Percentiles rank a stretch among this genome's conserved stretches.
phyloP scores from a whole-genome alignment of 345 rosid species.

The Trapa bicornis region DNA sequence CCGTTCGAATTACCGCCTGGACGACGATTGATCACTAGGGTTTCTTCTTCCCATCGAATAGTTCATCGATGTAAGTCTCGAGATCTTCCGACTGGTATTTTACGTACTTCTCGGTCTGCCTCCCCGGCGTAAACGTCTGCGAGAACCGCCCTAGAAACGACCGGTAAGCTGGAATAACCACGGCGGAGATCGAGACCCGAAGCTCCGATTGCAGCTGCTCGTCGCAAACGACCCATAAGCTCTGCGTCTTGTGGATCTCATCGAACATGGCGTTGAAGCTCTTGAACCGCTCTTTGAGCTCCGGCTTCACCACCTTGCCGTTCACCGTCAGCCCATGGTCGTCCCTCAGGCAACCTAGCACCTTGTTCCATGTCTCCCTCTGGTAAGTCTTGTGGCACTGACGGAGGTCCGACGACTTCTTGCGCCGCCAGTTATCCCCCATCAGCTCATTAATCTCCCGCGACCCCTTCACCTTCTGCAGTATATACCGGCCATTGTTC shows the following conservation, averaged over 20 bases:
- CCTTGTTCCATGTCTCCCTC: constrained; percentile 75
- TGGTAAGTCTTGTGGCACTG: constrained; percentile 71
- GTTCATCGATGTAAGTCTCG: constrained; percentile 65
- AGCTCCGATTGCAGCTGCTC: constrained; percentile 92
- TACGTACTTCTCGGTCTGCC: constrained; percentile 78
- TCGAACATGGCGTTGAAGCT: constrained; percentile 73
- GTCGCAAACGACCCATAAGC: constrained; percentile 74
- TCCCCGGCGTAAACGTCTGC: constrained; percentile 58
- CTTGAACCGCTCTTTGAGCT: constrained; percentile 80
- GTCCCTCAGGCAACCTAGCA: constrained; percentile 48
- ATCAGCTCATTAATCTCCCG: constrained; percentile 42
- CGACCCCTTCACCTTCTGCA: constrained; percentile 67
- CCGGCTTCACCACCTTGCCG: constrained; percentile 68
- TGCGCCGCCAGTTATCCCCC: constrained; percentile 71
- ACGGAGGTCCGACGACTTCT: constrained; percentile 55
- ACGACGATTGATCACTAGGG: constrained; percentile 20
- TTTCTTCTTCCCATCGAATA: constrained; percentile 63
- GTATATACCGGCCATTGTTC: constrained; percentile 92
- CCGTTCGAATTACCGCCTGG: not conserved
- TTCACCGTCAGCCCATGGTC: constrained; percentile 51
- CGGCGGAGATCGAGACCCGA: constrained; percentile 67
- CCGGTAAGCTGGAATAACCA: constrained; percentile 73
- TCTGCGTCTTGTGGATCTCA: constrained; percentile 82
- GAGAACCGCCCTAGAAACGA: constrained; percentile 67
- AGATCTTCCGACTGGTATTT: constrained; percentile 83